phyloP scores from a whole-genome alignment of 805 yeast genomes.

The Yamadazyma olivae region DNA sequence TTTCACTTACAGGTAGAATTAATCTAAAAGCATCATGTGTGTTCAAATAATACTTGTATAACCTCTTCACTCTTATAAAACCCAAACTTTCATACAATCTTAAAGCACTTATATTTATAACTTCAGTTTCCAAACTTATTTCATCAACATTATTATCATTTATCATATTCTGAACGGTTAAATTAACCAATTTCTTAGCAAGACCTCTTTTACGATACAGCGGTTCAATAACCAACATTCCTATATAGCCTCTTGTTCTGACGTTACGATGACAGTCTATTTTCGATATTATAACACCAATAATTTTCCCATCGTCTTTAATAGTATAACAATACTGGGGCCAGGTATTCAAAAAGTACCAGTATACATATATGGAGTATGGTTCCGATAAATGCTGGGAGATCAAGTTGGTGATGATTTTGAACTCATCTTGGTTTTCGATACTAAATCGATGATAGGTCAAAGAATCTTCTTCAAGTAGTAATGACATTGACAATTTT shows the following conservation, averaged over 20 bases:
- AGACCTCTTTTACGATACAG: conserved; percentile 74
- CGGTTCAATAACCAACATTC: conserved; percentile 87
- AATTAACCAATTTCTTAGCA: conserved; percentile 67
- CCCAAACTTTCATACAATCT: conserved; percentile 72
- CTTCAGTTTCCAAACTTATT: conserved; percentile 91
- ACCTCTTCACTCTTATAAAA: conserved; percentile 67
- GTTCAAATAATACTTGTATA: conserved; percentile 84
- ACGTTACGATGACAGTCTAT: conserved; percentile 72
- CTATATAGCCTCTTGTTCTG: conserved; percentile 86
- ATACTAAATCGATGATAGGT: conserved; percentile 17
- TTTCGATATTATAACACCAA: conserved; percentile 88
- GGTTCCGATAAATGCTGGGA: conserved; percentile 85
- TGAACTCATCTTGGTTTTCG: conserved; percentile 38
- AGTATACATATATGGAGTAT: conserved; percentile 87
- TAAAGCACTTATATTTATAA: conserved; percentile 69
- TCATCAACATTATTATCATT: conserved; percentile 70
- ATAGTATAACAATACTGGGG: conserved; percentile 78
- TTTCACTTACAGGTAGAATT: conserved; percentile 73
- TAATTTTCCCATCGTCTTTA: conserved; percentile 37
- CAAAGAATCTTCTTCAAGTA: not conserved
- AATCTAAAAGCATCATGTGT: conserved; percentile 91
- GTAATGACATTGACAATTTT: not conserved
- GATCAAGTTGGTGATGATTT: conserved; percentile 54
- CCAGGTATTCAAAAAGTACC: conserved; percentile 88
- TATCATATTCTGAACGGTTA: conserved; percentile 64